Base-by-base conservation (phyloP, 2,329 filamentous ascomycete genomes). In the Aspergillus aculeatus region DNA sequence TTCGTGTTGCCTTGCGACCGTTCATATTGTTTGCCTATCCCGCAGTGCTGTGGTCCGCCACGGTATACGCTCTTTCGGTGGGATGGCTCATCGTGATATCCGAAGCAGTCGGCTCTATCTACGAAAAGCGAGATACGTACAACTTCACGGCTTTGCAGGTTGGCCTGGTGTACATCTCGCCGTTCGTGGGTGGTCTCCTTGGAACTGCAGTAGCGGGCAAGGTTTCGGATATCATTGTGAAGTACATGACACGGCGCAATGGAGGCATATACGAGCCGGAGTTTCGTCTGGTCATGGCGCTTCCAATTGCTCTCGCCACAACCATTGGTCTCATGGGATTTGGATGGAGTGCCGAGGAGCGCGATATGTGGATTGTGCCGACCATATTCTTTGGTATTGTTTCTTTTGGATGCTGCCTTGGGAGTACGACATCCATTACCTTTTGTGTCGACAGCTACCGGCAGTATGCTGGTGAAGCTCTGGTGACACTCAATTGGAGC, bases 31-130 rank as follows among this genome's bases (percentile, higher is more conserved):
- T 89, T 68, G 85, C 89, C 1, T 97, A 98, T 70, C 95, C 95
- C 0, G 86, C 90, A 0, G 90, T 98, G 1, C 83, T 97, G 9
- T 98, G 93, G 94, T 94, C 91, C 5, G 81, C 92, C 0, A 81
- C 90, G 0, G 86, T 96, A 4, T 98, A 98, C 73, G 82, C 92
- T 0, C 88, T 95, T 67, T 95, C 92, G 0, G 85, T 98, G 6
- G 94, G 94, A 41, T 98, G 94, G 95, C 83, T 98, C 29, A 97
- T 98, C 65, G 92, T 98, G 48, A 84, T 98, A 1, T 96, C 92
- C 0, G 93, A 98, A 75, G 90, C 89, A 0, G 86, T 98, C 2
- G 85, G 91, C 0, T 82, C 89, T 60, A 89, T 98, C 62, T 98
- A 91, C 74, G 86, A 90, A 41, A 81, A 86, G 57, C 79, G 81